Conservation (phyloP, 345 rosid genomes). For the Nephelium lappaceum region DNA sequence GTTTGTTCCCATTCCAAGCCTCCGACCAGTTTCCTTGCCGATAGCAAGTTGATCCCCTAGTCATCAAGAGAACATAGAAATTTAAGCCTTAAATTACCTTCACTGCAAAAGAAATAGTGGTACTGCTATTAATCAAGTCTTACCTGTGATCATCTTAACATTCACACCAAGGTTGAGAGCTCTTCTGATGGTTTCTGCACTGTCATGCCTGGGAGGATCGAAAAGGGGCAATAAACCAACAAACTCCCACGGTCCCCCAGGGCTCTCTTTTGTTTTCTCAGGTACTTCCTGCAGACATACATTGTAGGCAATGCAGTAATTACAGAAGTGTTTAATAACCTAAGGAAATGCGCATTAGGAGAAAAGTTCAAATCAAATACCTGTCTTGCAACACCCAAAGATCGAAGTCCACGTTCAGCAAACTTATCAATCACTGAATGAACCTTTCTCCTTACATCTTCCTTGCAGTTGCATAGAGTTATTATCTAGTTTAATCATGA, state of each 20-base stretch:
- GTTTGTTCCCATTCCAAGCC: constrained; percentile 98
- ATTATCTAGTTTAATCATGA: constrained; percentile 50
- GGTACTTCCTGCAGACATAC: constrained; percentile 67
- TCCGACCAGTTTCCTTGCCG: constrained; percentile 89
- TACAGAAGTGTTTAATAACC: neutral
- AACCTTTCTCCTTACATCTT: constrained; percentile 70
- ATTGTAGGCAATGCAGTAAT: constrained; percentile 3
- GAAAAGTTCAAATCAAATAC: constrained; percentile 30
- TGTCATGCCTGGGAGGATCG: constrained; percentile 97
- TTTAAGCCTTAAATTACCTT: neutral
- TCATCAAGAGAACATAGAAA: constrained; percentile 15
- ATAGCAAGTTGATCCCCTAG: constrained; percentile 95
- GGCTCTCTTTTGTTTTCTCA: constrained; percentile 68
- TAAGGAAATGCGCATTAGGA: neutral
- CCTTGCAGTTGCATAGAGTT: constrained; percentile 71
- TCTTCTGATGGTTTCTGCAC: constrained; percentile 93
- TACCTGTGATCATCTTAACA: constrained; percentile 95
- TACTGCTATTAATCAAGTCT: constrained; percentile 6
- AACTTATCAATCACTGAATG: constrained; percentile 80
- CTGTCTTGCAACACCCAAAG: constrained; percentile 93
- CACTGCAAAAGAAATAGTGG: constrained; percentile 1
- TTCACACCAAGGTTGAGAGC: constrained; percentile 91
- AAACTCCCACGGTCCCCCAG: constrained; percentile 88
- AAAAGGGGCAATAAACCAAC: constrained; percentile 84
- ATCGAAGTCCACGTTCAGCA: constrained; percentile 94